These are phyloP conservation scores for Ganoderma lucidum DNA, from an alignment of 1,284 basidiomycete species.

Conservation along the genomic window DNA sequence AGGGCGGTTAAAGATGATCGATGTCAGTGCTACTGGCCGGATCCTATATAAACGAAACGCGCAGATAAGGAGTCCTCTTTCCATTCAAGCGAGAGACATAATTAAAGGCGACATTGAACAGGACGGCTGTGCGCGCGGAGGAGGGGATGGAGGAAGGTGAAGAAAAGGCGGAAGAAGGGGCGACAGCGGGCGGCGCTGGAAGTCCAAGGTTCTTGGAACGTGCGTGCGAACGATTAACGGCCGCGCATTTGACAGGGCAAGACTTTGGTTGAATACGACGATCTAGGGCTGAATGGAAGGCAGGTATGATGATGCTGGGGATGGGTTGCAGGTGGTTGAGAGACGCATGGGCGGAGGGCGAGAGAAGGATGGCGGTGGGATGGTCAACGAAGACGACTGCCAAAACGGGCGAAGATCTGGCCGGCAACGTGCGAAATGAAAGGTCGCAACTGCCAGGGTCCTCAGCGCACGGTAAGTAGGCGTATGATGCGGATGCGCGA, in stretches of 20 bases:
- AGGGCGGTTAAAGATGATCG: neutral
- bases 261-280: neutral
- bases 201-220: neutral
- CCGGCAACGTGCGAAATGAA: neutral
- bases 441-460: neutral
- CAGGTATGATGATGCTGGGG: neutral
- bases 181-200: neutral
- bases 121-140: neutral
- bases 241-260: neutral
- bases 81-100: neutral
- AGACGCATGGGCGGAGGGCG: conserved; percentile 4
- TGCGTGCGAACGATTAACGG: neutral
- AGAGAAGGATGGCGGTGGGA: neutral
- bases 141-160: neutral
- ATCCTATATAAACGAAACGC: neutral
- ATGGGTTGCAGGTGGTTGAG: neutral
- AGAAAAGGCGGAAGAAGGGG: neutral
- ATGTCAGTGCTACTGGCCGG: neutral
- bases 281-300: conserved; percentile 1
- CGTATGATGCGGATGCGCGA: neutral
- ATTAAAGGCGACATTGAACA: neutral
- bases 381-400: neutral
- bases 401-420: neutral
- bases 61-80: neutral
- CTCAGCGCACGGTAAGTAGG: neutral